Evolutionary conservation across 495 filamentous ascomycete species (phyloP), one percentile per base, ranked within the genome.

Genomic region (Recurvomyces mirabilis): DNA sequence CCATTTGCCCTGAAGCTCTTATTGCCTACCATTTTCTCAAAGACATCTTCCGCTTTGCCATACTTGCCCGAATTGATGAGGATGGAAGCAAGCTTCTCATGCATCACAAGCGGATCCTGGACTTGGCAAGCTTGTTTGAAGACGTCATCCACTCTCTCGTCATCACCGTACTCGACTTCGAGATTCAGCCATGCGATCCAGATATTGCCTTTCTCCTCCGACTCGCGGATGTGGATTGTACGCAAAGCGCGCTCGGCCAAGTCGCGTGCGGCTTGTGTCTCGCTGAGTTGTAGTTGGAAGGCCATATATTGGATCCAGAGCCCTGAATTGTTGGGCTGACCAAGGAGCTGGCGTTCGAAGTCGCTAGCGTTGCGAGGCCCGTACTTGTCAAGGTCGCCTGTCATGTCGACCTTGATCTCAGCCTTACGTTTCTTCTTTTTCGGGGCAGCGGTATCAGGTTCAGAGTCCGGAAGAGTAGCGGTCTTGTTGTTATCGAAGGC

Each of bases 291-390:
- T 57, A 95, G 76, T 64, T 96, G 86, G 69, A 94, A 94, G 17
- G 88, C 87, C 82, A 96, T 93, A 66, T 95, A 98, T 49, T 81
- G 73, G 38, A 93, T 81, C 91, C 91, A 98, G 19, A 96, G 69
- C 34, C 79, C 65, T 1, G 91, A 93, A 6, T 81, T 84, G 58
- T 96, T 82, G 1, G 91, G 87, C 56, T 93, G 83, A 42, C 87
- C 85, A 26, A 96, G 76, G 30, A 96, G 74, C 38, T 94, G 78
- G 40, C 91, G 83, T 66, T 98, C 91, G 61, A 83, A 96, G 60
- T 96, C 91, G 40, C 80, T 79, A 14, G 81, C 74, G 1, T 84
- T 87, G 60, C 91, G 87, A 1, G 93, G 91, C n/a, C 88, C 93
- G 48, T 88, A 74, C 32, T 76, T 75, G 61, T 91, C 85, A 5